Percentiles rank a stretch among this genome's conserved stretches.
These are phyloP conservation scores for Neckera pumila DNA, from an alignment of 225 moss, liverwort and hornwort species.

Conservation along the genomic window DNA sequence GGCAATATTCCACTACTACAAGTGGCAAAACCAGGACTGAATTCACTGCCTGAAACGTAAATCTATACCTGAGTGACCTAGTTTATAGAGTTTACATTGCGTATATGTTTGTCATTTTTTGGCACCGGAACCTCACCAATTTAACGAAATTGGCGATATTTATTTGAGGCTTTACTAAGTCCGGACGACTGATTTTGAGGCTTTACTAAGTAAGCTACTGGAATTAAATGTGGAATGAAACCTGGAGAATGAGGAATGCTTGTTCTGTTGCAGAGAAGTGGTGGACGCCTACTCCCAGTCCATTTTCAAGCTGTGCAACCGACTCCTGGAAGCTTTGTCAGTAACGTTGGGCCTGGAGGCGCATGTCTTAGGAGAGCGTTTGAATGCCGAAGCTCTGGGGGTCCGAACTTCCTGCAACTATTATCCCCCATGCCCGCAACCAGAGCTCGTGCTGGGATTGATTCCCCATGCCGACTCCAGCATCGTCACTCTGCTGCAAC, in stretches of 20 bases:
- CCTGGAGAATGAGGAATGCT: not conserved
- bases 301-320: not conserved
- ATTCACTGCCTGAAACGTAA: not conserved
- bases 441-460: constrained; percentile 27
- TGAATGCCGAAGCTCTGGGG: constrained; percentile 1
- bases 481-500: constrained; percentile 45
- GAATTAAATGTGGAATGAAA: not conserved
- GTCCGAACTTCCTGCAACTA: constrained; percentile 35
- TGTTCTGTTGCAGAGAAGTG: not conserved
- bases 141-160: not conserved
- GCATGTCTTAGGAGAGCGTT: constrained; percentile 3
- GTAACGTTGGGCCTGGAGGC: constrained; percentile 2
- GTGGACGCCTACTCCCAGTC: not conserved
- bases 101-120: not conserved
- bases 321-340: constrained; percentile 5
- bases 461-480: constrained; percentile 53
- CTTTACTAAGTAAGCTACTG: not conserved
- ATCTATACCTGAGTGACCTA: not conserved
- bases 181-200: not conserved
- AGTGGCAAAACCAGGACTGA: not conserved
- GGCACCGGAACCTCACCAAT: not conserved
- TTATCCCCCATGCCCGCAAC: constrained; percentile 32
- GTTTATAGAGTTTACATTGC: not conserved
- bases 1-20: not conserved
- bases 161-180: not conserved